These are phyloP conservation scores for Piper longum DNA, from an alignment of 164 flowering plant genomes.

Conservation along the genomic window DNA sequence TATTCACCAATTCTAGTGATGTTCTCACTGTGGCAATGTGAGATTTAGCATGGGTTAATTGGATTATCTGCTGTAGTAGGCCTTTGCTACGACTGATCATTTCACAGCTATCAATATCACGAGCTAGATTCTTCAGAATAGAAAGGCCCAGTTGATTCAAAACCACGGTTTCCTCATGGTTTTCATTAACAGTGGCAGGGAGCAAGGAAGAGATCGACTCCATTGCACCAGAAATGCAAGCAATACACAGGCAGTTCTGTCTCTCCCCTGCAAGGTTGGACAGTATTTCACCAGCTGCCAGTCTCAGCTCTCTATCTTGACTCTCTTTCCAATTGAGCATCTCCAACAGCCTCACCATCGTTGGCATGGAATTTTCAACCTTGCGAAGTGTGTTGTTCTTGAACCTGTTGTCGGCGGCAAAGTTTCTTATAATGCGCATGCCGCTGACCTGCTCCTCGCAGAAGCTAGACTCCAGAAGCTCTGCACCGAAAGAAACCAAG, in stretches of 20 bases:
- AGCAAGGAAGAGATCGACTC: conserved; percentile 89
- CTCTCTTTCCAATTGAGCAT: conserved; percentile 89
- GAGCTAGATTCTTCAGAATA: conserved; percentile 73
- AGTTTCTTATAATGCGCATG: conserved; percentile 39
- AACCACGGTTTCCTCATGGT: conserved; percentile 39
- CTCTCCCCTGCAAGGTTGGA: conserved; percentile 63
- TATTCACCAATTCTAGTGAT: conserved; percentile 66
- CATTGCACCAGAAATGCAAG: conserved; percentile 88
- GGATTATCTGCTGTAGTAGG: conserved; percentile 68
- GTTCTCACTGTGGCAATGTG: conserved; percentile 48
- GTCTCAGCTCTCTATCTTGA: conserved; percentile 63
- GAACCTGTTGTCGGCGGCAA: conserved; percentile 26
- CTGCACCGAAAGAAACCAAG: conserved; percentile 66
- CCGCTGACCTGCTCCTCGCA: conserved; percentile 88
- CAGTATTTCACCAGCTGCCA: conserved; percentile 63
- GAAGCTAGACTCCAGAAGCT: conserved; percentile 55
- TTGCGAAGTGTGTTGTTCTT: conserved; percentile 67
- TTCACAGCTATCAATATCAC: conserved; percentile 79
- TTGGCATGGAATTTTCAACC: conserved; percentile 48
- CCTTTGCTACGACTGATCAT: conserved; percentile 85
- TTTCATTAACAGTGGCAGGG: conserved; percentile 24
- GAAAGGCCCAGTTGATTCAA: conserved; percentile 73
- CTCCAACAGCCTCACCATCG: conserved; percentile 74
- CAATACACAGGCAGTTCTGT: conserved; percentile 70
- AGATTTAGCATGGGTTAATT: conserved; percentile 55